Evolutionary conservation across 306 rosid species (phyloP).

Genomic region (Potentilla sterilis): DNA sequence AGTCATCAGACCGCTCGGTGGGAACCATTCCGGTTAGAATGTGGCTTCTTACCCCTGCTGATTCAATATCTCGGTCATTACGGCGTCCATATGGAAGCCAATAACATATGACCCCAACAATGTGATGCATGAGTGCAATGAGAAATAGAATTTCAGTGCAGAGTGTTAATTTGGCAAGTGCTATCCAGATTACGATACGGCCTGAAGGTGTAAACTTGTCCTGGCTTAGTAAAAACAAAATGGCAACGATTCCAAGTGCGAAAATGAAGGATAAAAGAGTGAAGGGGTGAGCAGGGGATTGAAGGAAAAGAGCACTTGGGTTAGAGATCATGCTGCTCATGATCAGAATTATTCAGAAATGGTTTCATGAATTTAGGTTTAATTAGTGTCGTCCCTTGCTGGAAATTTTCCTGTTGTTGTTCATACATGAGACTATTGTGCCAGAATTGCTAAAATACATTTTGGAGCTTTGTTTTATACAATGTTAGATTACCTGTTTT

Average conservation of each 20-base stretch:
- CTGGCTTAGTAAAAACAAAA: conserved; percentile 9
- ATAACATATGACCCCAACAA: background rate
- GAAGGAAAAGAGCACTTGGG: background rate
- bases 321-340: conserved; percentile 10
- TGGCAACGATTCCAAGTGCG: background rate
- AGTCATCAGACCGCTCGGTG: background rate
- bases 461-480: background rate
- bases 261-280: conserved; percentile 6
- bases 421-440: conserved; percentile 2
- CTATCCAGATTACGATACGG: conserved; percentile 12
- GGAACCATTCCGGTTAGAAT: background rate
- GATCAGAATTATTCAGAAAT: conserved; percentile 5
- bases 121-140: conserved; percentile 15
- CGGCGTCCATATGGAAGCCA: conserved; percentile 15
- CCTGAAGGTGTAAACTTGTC: background rate
- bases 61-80: background rate
- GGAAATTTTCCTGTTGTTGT: background rate
- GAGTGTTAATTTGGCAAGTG: conserved; percentile 11
- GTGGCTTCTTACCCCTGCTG: background rate
- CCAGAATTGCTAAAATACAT: background rate
- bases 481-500: background rate
- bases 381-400: background rate
- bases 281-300: background rate
- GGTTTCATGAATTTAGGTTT: background rate
- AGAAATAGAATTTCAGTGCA: background rate